Percentiles rank a stretch among this genome's conserved stretches.
phyloP scores from a whole-genome alignment of 805 yeast species.

The Lipomyces oligophaga region DNA sequence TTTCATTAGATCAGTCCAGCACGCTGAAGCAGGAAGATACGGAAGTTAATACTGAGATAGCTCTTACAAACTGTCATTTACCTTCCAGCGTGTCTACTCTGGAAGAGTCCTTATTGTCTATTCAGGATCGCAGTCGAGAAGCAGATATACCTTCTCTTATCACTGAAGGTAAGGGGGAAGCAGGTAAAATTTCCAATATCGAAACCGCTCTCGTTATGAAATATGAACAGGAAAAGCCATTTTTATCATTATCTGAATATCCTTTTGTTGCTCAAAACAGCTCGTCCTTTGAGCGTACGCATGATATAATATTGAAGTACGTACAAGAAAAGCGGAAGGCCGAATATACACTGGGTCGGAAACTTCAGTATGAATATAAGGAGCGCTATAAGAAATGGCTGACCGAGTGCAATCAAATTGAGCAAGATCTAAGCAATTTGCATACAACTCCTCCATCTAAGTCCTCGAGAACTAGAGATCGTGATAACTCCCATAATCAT shows the following conservation, averaged over 20 bases:
- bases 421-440: slow-evolving; percentile 17
- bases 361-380: slow-evolving; percentile 21
- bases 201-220: background rate
- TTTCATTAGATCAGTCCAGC: no score
- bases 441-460: slow-evolving; percentile 3
- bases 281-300: background rate
- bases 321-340: slow-evolving; percentile 3
- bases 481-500: background rate
- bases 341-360: slow-evolving; percentile 10
- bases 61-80: no score
- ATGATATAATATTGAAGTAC: slow-evolving; percentile 1
- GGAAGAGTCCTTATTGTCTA: no score
- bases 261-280: slow-evolving; percentile 7
- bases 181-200: background rate
- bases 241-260: slow-evolving; percentile 12
- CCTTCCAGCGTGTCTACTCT: no score
- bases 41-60: no score
- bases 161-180: background rate
- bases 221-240: slow-evolving; percentile 11
- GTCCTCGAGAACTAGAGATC: background rate
- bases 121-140: background rate
- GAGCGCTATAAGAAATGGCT: slow-evolving; percentile 13
- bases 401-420: slow-evolving; percentile 6
- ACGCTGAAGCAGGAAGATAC: no score
- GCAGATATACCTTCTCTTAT: slow-evolving; percentile 6